Base-by-base conservation (phyloP, 208 protist genomes). In the Jaenimonas drosophilae region DNA sequence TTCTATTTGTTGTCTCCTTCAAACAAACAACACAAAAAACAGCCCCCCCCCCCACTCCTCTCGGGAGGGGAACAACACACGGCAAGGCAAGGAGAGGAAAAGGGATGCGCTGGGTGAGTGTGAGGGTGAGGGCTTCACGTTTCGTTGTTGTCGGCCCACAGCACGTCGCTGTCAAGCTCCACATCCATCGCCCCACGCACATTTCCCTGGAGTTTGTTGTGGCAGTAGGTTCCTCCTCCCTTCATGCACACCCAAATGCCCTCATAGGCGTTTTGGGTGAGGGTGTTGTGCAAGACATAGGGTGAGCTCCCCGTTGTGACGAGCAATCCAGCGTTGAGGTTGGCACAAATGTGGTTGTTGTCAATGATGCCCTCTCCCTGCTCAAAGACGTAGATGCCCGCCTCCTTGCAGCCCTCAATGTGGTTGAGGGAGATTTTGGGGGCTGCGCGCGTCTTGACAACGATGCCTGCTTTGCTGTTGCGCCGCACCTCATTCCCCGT, bases 371-470 rank as follows among this genome's bases (percentile, higher is more conserved):
- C 86, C 25, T 53, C 57, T 0, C 82, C 86, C 12, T 68, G 41
- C 28, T 91, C 81, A 55, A 91, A 91, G 20, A 90, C 56, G 60
- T 94, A 94, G 47, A 94, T 70, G 19, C 86, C 86, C 4, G 86
- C 76, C 37, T 94, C 86, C 51, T 83, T 84, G 12, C 86, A 76
- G n/a, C 52, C 49, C 29, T 73, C 50, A 30, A 94, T 90, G 25
- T 66, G 33, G 70, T 91, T 91, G 4, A 54, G 67, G 11, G 53
- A 67, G 16, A 94, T 64, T 37, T 67, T 84, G 7, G 82, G 82
- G 14, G 75, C 40, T 2, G 82, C 71, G 29, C 44, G 21, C 2
- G 78, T 79, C 57, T 91, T 90, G 24, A 94, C 73, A 14, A 94
- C 56, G 44, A 94, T 65, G 3, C 86, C 86, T 3, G 82, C 86